Base-by-base conservation (phyloP, 2,329 filamentous ascomycete species). In the Gnomoniopsis smithogilvyi region DNA sequence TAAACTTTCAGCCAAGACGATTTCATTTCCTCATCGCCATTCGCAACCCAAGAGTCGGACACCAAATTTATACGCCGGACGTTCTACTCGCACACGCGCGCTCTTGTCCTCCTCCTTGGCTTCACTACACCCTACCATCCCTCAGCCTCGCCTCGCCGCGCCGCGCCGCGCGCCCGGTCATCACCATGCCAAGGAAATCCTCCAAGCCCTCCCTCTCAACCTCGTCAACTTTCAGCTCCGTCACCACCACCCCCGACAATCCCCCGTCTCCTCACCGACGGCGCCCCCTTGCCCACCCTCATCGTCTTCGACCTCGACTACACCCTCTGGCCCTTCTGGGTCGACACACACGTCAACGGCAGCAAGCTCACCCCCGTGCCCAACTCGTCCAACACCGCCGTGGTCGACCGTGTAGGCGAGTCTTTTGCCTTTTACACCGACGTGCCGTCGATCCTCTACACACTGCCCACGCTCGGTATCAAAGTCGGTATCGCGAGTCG, bases 301-400 rank as follows among this genome's bases (percentile, higher is more conserved):
- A 83, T 98, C 67, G 90, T 95, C 64, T 97, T 98, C 76, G 95
- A 98, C 73, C 85, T 98, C 63, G 94, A 98, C 80, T 98, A 97
- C 80, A 98, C 95, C 0, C 81, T 98, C n/a, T 98, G 94, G 95
- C 92, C 93, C 4, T 97, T 97, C 76, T 98, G 94, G 94, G 88
- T 96, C 1, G 95, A 98, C 78, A 96, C 92, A 3, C 93, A 97
- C 74, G 89, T 95, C 67, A 85, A 86, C 24, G 60, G 60, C 24
- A 52, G 60, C 7, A 93, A 92, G 0, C 76, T 96, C 19, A 81
- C 82, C 64, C 67, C 79, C 7, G 76, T 78, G 56, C 58, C 76
- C 0, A 63, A 50, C 10, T 48, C 70, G 8, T 73, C 73, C 75
- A 76, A 69, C 61, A 70, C 67, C 63, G 70, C 66, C 53, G 77